These are phyloP conservation scores for Pseudogymnoascus sp. DNA, from an alignment of 2,329 filamentous ascomycete species.

Conservation along the genomic window DNA sequence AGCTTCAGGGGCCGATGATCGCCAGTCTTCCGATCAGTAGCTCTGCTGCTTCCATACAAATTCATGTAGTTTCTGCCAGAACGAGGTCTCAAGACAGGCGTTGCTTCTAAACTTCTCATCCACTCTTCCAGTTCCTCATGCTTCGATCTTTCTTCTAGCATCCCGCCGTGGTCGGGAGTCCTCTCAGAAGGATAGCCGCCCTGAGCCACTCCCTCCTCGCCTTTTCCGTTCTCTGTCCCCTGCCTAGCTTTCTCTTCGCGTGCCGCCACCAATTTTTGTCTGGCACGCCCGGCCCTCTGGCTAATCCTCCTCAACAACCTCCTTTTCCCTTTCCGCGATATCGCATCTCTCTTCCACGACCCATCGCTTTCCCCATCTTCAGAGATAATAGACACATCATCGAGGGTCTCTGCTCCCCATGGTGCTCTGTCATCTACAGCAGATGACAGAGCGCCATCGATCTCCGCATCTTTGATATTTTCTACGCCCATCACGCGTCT, in stretches of 20 bases:
- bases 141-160: neutral
- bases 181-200: neutral
- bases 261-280: neutral
- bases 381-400: neutral
- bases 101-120: neutral
- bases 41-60: neutral
- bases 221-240: neutral
- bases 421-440: neutral
- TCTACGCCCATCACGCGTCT: neutral
- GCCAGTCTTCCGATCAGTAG: neutral
- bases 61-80: neutral
- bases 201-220: too few species aligned
- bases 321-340: neutral
- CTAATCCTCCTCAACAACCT: neutral
- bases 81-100: neutral
- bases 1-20: neutral
- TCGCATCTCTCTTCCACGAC: neutral
- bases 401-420: neutral
- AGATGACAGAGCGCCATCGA: too few species aligned
- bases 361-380: neutral
- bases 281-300: neutral
- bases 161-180: neutral
- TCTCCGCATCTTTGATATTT: neutral
- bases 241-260: neutral
- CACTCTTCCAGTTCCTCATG: neutral